Conservation (phyloP, 2,329 filamentous ascomycete genomes). For the Mollisiaceae sp. region DNA sequence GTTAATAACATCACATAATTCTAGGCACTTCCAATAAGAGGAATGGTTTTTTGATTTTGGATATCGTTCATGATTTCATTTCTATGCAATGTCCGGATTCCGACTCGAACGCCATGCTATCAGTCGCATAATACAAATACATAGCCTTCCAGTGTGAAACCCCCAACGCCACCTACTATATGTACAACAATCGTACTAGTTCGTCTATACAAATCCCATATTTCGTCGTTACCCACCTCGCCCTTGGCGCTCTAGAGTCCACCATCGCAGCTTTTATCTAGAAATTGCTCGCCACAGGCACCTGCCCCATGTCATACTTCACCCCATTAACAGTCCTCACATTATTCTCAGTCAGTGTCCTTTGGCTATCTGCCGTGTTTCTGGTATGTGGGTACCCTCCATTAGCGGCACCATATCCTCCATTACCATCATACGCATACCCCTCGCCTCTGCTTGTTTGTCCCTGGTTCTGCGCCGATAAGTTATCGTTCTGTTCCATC, state of each 20-base stretch:
- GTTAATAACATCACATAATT: too few relatives aligned
- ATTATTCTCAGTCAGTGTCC: constrained; percentile 30
- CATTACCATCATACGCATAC: constrained; percentile 8
- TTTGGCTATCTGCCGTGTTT: constrained; percentile 27
- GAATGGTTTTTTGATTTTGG: neutral
- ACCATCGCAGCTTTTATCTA: constrained; percentile 1
- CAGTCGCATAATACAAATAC: neutral
- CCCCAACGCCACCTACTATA: neutral
- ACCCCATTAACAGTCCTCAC: constrained; percentile 25
- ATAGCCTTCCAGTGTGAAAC: neutral
- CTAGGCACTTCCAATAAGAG: neutral
- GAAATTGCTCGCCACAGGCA: constrained; percentile 27
- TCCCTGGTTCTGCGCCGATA: constrained; percentile 4
- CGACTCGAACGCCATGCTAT: neutral
- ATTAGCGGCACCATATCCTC: constrained; percentile 5
- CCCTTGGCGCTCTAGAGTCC: neutral
- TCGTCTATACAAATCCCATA: neutral
- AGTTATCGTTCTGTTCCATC: constrained; percentile 37
- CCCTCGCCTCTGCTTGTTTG: neutral
- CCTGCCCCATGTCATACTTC: constrained; percentile 18
- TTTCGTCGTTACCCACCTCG: neutral
- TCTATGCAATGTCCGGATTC: neutral
- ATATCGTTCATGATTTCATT: neutral
- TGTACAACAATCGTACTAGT: neutral
- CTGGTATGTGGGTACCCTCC: constrained; percentile 1